Evolutionary conservation across 352 stramenopile genomes (phyloP), one percentile per base, ranked within the genome.

Genomic region (Pythium dissimile): DNA sequence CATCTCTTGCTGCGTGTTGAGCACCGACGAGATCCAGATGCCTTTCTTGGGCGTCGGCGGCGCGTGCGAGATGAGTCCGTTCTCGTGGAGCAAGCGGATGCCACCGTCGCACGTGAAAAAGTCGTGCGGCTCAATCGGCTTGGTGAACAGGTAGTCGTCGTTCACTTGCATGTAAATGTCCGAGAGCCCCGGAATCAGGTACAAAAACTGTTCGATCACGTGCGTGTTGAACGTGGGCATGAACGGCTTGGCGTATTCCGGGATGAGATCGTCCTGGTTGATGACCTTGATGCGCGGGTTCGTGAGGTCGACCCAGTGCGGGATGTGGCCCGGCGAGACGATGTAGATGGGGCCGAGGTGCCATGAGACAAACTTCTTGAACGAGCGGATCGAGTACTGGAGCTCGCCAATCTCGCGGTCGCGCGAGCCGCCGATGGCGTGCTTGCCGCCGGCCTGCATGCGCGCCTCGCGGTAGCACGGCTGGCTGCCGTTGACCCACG

Each of bases 131-230:
- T 67, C 65, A 34, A 95, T 84, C 32, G 79, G 79, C 59, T 90
- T 87, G 35, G 80, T 85, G 59, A 95, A 95, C 42, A 95, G 66
- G 62, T 94, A 95, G 72, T 95, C 86, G 64, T 95, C 86, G 63
- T 95, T 95, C 50, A 95, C 72, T 55, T 95, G 84, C 72, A 95
- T 94, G 66, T 84, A 95, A 41, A 91, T 84, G 54, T 95, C 86
- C 43, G 86, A 92, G 23, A 95, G 72, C 0, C 82, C 86, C 2
- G 86, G 86, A 48, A 95, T 94, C 16, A 79, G 54, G 60, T 95
- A 88, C 51, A 95, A 56, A 57, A 92, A 95, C 68, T 95, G 86
- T 67, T 95, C 86, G 35, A 95, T 89, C 42, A 94, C 84, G 67
- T 95, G 78, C 45, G 86, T 94, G 72, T 95, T 93, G 68, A 93